A percentile compares a stretch with the other conserved stretches of the same genome.
phyloP scores from a whole-genome alignment of 495 filamentous ascomycete genomes.

The Thozetella sp. region DNA sequence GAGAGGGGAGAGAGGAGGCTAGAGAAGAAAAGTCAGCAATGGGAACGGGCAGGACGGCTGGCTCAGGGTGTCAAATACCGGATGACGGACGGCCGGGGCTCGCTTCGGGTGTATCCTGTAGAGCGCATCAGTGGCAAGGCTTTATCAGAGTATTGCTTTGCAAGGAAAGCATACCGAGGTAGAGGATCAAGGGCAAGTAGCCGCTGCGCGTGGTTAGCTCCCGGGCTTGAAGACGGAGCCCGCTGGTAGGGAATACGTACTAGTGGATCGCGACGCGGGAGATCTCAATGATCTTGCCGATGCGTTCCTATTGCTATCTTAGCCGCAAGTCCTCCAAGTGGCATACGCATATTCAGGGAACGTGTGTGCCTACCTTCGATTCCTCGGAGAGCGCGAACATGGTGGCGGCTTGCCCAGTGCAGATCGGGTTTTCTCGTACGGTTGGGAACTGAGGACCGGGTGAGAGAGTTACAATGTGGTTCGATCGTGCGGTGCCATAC shows the following conservation, averaged over 20 bases:
- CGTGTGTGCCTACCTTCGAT: slow-evolving; percentile 77
- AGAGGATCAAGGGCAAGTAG: slow-evolving; percentile 95
- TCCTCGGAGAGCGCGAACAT: slow-evolving; percentile 96
- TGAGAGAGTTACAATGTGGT: no score
- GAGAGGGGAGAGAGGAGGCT: slow-evolving; percentile 78
- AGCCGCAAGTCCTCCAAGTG: slow-evolving; percentile 1
- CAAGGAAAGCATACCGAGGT: slow-evolving; percentile 71
- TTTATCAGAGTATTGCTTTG: slow-evolving; percentile 2
- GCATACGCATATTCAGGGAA: no score
- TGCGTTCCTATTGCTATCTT: slow-evolving; percentile 74
- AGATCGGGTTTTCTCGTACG: not conserved
- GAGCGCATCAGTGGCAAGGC: slow-evolving; percentile 14
- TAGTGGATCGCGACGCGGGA: slow-evolving; percentile 97
- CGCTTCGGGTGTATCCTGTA: slow-evolving; percentile 89
- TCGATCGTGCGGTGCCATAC: no score
- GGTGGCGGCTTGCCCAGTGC: slow-evolving; percentile 18
- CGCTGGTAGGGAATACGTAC: slow-evolving; percentile 48
- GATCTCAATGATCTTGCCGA: slow-evolving; percentile 91
- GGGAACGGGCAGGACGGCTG: not conserved
- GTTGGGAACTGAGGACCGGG: not conserved
- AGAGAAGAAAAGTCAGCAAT: slow-evolving; percentile 6
- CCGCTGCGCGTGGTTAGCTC: slow-evolving; percentile 63
- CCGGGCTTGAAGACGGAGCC: slow-evolving; percentile 9
- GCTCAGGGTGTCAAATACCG: slow-evolving; percentile 57
- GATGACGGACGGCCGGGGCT: slow-evolving; percentile 89